phyloP scores from a whole-genome alignment of 495 filamentous ascomycete species.

The Tuber calosporum region DNA sequence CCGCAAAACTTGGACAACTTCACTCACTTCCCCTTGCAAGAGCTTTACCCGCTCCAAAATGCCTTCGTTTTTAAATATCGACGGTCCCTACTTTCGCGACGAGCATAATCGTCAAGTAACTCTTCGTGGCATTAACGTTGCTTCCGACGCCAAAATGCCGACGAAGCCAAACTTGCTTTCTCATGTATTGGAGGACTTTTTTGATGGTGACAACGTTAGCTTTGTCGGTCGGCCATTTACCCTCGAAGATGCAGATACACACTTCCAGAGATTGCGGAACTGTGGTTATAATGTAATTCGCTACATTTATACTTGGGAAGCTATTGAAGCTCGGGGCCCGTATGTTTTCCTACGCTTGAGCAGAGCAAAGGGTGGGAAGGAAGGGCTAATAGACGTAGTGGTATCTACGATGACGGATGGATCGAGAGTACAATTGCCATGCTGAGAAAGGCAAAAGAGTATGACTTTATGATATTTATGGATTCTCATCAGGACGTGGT shows the following conservation, averaged over 20 bases:
- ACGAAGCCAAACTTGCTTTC: slow-evolving; percentile 72
- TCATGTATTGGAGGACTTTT: slow-evolving; percentile 70
- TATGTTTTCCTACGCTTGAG: background rate
- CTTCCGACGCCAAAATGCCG: slow-evolving; percentile 64
- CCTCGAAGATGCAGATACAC: slow-evolving; percentile 70
- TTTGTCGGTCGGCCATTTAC: slow-evolving; percentile 82
- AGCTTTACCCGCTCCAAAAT: slow-evolving; percentile 32
- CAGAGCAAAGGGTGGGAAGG: background rate
- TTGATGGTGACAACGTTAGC: slow-evolving; percentile 83
- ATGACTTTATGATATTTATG: slow-evolving; percentile 95
- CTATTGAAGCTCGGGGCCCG: slow-evolving; percentile 88
- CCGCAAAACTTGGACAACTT: background rate
- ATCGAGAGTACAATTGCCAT: slow-evolving; percentile 81
- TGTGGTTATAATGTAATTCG: slow-evolving; percentile 94
- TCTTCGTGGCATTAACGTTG: slow-evolving; percentile 62
- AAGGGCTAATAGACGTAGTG: slow-evolving; percentile 37
- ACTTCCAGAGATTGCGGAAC: slow-evolving; percentile 77
- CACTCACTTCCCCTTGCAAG: slow-evolving; percentile 8
- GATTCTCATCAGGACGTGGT: slow-evolving; percentile 90
- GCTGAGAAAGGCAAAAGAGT: slow-evolving; percentile 72
- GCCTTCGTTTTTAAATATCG: slow-evolving; percentile 57
- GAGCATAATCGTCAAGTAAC: slow-evolving; percentile 60
- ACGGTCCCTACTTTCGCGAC: slow-evolving; percentile 73
- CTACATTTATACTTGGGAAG: slow-evolving; percentile 98
- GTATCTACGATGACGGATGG: slow-evolving; percentile 90